A percentile compares a stretch with the other conserved stretches of the same genome.
Conservation (phyloP, 176 grass and related monocot genomes). For the Hyparrhenia diplandra region DNA sequence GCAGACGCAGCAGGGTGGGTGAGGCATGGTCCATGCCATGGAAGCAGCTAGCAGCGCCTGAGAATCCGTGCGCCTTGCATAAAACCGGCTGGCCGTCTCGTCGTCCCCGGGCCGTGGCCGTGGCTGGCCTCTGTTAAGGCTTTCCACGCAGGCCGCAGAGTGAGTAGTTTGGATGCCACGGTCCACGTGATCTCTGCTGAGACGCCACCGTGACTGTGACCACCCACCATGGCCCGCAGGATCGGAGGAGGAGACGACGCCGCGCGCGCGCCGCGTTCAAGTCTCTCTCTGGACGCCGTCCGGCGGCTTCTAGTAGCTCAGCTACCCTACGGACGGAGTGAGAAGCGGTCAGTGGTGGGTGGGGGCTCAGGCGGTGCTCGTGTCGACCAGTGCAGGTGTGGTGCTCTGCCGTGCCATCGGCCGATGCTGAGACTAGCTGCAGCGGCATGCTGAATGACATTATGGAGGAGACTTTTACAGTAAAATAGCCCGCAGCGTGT, state of each 20-base stretch:
- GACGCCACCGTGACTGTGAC: too few relatives aligned
- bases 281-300: neutral
- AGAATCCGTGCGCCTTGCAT: slow-evolving; percentile 43
- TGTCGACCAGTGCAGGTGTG: neutral
- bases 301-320: neutral
- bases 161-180: slow-evolving; percentile 9
- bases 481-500: too few relatives aligned
- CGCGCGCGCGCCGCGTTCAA: slow-evolving; percentile 1
- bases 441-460: too few relatives aligned
- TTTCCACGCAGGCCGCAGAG: too few relatives aligned
- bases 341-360: neutral
- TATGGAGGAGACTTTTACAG: too few relatives aligned
- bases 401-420: too few relatives aligned
- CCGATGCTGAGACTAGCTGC: too few relatives aligned
- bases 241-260: too few relatives aligned
- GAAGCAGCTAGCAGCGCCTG: slow-evolving; percentile 21
- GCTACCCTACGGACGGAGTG: neutral
- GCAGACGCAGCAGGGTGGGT: too few relatives aligned
- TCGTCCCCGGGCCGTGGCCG: neutral
- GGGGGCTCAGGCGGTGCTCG: neutral
- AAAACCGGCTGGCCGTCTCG: slow-evolving; percentile 9
- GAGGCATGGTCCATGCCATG: too few relatives aligned
- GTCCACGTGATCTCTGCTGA: slow-evolving; percentile 27
- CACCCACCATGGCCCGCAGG: too few relatives aligned
- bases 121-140: too few relatives aligned